Evolutionary conservation across 495 filamentous ascomycete species (phyloP).

Genomic region (Penicillium bialowiezense): DNA sequence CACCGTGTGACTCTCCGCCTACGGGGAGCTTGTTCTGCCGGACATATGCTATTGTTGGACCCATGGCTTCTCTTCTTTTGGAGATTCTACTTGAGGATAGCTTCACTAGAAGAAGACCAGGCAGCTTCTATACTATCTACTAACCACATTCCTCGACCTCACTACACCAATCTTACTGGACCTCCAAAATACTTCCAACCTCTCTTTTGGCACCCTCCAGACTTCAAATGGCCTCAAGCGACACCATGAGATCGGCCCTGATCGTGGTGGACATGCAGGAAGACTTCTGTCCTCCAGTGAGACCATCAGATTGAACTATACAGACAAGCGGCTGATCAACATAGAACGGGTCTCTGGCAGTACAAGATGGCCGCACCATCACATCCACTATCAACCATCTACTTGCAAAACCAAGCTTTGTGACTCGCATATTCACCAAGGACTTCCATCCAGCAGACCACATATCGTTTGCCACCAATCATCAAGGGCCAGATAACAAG

Average conservation of each 20-base stretch:
- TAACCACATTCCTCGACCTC: too few species aligned
- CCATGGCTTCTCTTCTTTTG: background rate
- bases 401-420: constrained; percentile 65
- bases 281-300: constrained; percentile 90
- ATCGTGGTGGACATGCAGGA: constrained; percentile 90
- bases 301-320: background rate
- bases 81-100: background rate
- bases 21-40: constrained; percentile 1
- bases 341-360: constrained; percentile 79
- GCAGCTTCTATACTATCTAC: too few species aligned
- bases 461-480: constrained; percentile 86
- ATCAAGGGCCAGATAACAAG: constrained; percentile 58
- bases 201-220: background rate
- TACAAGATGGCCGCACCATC: constrained; percentile 67
- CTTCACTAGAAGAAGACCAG: too few species aligned
- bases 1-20: background rate
- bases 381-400: constrained; percentile 71
- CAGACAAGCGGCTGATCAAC: constrained; percentile 10
- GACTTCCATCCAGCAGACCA: constrained; percentile 86
- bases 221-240: constrained; percentile 10
- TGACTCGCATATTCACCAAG: constrained; percentile 73
- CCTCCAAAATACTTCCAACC: background rate
- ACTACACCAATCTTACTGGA: too few species aligned
- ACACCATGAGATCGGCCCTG: constrained; percentile 41
- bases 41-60: background rate